Base-by-base conservation (phyloP, 108 stramenopile genomes). In the Skeletonema tropicum region DNA sequence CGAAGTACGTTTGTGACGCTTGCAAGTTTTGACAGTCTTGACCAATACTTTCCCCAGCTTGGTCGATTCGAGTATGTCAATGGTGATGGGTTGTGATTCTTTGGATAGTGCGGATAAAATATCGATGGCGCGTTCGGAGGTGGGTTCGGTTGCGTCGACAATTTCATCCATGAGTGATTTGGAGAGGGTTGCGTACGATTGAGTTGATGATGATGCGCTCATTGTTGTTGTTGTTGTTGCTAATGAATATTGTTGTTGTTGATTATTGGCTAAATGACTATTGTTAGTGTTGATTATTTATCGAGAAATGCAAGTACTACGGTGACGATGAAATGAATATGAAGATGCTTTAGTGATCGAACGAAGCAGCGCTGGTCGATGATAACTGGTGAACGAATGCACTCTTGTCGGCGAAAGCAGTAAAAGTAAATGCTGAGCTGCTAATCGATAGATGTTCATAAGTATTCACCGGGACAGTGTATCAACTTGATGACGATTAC, bases 1-100 rank as follows among this genome's bases (percentile, higher is more conserved):
- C 3, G 76, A 42, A 4, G 86, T 86, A 1, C 91, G 79, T 57
- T 87, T 75, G 70, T 85, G 83, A 13, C 91, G 81, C 55, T 79
- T 81, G 66, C 88, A 85, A 25, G 85, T 39, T 59, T 82, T 77
- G 76, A 87, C 61, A 11, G 61, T n/a, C 62, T 85, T 88, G 29
- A 73, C 76, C 2, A 89, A 49, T 0, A 76, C 38, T 38, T 86
- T 87, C 1, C 87, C 88, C 29, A 92, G 79, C 19, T 76, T 82
- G 13, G 88, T 84, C 15, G 55, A 52, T 71, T 87, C 75, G 11
- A 91, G 75, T 25, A 79, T 39, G 6, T 75, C 63, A 48, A 85
- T 81, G 2, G 59, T 82, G 23, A 73, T 72, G 39, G 26, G 30
- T 70, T 35, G 63, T 73, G 58, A 0, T 49, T 19, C 11, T 10